Percentiles rank a stretch among this genome's conserved stretches.
phyloP scores from a whole-genome alignment of 108 stramenopile genomes.

The Asterionellopsis glacialis region DNA sequence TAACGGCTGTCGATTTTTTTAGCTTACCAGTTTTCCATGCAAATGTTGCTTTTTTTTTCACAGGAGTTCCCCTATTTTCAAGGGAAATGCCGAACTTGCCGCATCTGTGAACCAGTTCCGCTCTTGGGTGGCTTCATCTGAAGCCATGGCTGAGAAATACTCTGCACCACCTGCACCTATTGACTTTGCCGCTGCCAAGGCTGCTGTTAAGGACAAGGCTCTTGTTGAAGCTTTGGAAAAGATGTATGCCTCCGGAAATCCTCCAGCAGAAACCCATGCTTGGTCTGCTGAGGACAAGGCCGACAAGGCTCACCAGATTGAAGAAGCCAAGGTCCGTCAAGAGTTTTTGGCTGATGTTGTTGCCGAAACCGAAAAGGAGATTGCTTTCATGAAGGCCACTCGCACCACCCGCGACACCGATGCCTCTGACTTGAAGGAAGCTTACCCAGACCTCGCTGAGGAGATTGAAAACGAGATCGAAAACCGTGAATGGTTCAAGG shows the following conservation, averaged over 20 bases:
- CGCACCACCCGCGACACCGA: constrained; percentile 68
- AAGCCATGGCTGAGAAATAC: constrained; percentile 81
- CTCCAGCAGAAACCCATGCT: constrained; percentile 61
- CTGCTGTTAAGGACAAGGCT: constrained; percentile 58
- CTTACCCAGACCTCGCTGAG: constrained; percentile 85
- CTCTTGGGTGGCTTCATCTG: constrained; percentile 75
- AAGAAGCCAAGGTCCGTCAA: constrained; percentile 61
- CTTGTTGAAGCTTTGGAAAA: constrained; percentile 70
- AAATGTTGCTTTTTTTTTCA: neutral
- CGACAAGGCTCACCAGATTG: constrained; percentile 59
- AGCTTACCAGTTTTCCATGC: neutral
- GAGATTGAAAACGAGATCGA: constrained; percentile 85
- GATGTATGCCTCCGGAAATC: constrained; percentile 57
- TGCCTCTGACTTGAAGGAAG: constrained; percentile 66
- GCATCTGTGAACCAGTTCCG: constrained; percentile 72
- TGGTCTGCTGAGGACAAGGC: constrained; percentile 69
- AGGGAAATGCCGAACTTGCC: constrained; percentile 65
- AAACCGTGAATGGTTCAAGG: constrained; percentile 90
- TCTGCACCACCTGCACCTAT: constrained; percentile 66
- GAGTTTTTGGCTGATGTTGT: constrained; percentile 58
- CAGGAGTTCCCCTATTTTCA: constrained; percentile 79
- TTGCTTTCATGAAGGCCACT: constrained; percentile 66
- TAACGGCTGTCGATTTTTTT: neutral
- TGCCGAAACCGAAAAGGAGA: constrained; percentile 47
- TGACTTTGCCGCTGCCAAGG: constrained; percentile 74